Base-by-base conservation (phyloP, 2,329 filamentous ascomycete species). In the Ascosphaera apis region DNA sequence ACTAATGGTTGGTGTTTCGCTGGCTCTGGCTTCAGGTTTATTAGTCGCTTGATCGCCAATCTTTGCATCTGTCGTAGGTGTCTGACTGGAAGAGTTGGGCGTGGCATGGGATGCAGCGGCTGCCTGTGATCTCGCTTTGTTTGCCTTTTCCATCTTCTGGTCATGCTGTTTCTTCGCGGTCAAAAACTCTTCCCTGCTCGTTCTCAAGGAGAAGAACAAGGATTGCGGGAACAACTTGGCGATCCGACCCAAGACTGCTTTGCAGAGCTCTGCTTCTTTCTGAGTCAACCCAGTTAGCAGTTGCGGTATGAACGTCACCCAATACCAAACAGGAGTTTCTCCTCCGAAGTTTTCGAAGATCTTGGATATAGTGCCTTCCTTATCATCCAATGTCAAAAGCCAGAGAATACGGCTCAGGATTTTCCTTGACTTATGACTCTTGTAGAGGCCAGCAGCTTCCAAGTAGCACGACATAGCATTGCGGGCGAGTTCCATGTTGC, bases 241-340 rank as follows among this genome's bases (percentile, higher is more conserved):
- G 49, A 99, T 82, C 62, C 88, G 91, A 16, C 82, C 69, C 13
- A 99, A 66, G 35, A 99, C 81, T 35, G 72, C 70, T 51, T 88
- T 78, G 32, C 86, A 80, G 34, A 91, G 76, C 3, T 74, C 72
- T 9, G 83, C 86, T 55, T 99, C 91, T 46, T 86, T 84, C 49
- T 93, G 76, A 2, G 80, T 81, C 35, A 98, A 65, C 36, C 86
- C 88, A 31, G 82, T 86, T 21, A 99, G 69, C 31, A 99, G 67
- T 55, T 99, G 88, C 13, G 88, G 88, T 43, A 99, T 95, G 53
- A 91, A 98, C 0, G 86, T 95, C 45, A 95, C 93, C 88, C 88
- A 99, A 58, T 95, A 98, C 88, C 88, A 99, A 9, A 91, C 82
- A 0, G 84, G 83, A 2, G 83, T 91, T 46, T 98, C 91, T 36